Base-by-base conservation (phyloP, 139 green algal genomes). In the Micractinium conductrix region DNA sequence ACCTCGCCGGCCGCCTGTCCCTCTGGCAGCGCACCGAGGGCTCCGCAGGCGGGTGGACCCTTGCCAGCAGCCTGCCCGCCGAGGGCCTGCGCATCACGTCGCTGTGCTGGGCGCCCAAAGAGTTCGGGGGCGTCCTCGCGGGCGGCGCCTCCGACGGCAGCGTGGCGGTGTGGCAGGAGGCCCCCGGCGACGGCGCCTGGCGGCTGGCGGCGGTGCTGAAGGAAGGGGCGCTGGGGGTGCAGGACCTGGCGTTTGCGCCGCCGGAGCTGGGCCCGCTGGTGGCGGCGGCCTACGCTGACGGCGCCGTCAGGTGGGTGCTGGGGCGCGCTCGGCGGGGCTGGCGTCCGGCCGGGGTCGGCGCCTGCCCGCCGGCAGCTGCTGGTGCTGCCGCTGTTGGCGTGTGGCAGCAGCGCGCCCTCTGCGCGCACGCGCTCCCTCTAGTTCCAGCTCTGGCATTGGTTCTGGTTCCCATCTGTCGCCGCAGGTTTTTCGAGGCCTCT, bases 241-340 rank as follows among this genome's bases (percentile, higher is more conserved):
- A 80, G 40, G 53, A 75, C 44, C 30, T 86, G 0, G 53, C 78
- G 1, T 89, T 89, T 72, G 85, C 79, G 24, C 85, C 85, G 35
- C 28, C 42, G 6, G 67, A 90, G 33, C 40, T 74, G 22, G 82
- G 80, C 53, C 68, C 76, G 17, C 35, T 86, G 24, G 67, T 85
- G 38, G 74, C 86, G 14, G 68, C 76, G 16, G 83, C 82, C 0
- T 90, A 80, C 21, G 72, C 69, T 22, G 86, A 90, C 12, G 86
- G 86, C 9, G 50, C 37, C 22, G 73, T 90, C 42, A 85, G 81
- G 81, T 86, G 50, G n/a, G 45, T 48, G 21, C 69, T 30, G 72
- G 72, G 71, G 33, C 7, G 40, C 4, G 48, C 16, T 10, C 48
- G 48, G 48, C 48, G 48, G 16, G 2, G 53, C 53, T 62, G 53